These are phyloP conservation scores for Trichoderma cornu-damae DNA, from an alignment of 2,329 filamentous ascomycete species.

Conservation along the genomic window DNA sequence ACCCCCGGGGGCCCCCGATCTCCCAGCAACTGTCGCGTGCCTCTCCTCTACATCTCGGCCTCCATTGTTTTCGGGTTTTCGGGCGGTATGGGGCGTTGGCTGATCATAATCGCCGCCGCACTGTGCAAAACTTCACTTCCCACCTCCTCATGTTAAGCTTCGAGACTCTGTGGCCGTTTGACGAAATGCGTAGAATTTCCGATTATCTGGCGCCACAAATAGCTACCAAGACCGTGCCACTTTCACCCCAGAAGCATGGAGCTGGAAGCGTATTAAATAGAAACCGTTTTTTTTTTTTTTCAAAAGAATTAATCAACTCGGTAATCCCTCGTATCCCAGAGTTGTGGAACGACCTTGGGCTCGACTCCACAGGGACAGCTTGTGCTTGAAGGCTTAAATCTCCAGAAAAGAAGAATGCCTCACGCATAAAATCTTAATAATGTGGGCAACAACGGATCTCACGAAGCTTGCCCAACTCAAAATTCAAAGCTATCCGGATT, in stretches of 20 bases:
- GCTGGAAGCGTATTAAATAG: not conserved
- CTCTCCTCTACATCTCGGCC: slow-evolving; percentile 5
- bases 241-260: not conserved
- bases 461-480: slow-evolving; percentile 1
- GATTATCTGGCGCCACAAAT: not conserved
- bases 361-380: not conserved
- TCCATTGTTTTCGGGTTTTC: slow-evolving; percentile 1
- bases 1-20: too few species aligned
- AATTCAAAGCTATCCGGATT: slow-evolving; percentile 1
- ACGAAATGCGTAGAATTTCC: not conserved
- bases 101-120: not conserved
- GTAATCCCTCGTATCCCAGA: not conserved
- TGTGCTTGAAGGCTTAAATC: not conserved
- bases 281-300: not conserved
- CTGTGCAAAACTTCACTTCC: not conserved
- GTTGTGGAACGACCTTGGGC: not conserved
- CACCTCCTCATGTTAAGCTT: not conserved
- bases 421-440: not conserved
- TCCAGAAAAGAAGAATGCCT: not conserved
- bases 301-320: not conserved
- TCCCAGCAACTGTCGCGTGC: slow-evolving; percentile 11
- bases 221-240: not conserved
- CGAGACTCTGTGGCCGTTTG: not conserved
- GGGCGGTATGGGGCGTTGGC: too few species aligned
- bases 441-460: not conserved